Evolutionary conservation across 371 early-diverging fungal genomes (phyloP).

Genomic region (Syncephalastrum racemosum): DNA sequence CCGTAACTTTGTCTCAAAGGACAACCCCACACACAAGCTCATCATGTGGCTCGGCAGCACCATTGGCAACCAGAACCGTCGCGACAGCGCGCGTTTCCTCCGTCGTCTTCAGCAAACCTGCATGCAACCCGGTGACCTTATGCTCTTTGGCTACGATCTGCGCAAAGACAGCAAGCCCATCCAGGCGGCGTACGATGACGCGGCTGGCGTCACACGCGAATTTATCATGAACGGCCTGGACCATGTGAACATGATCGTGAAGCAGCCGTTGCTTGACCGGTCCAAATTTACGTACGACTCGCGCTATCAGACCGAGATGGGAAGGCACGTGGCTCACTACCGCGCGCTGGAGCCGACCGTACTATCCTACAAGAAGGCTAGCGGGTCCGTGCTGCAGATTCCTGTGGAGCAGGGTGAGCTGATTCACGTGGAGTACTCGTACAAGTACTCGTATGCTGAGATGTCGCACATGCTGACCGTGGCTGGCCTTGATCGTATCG

Average conservation of each 20-base stretch:
- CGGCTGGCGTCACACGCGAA: constrained; percentile 71
- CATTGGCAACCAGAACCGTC: constrained; percentile 75
- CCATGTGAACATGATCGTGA: constrained; percentile 73
- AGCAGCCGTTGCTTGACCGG: constrained; percentile 55
- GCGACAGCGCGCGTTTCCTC: constrained; percentile 56
- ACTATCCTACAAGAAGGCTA: constrained; percentile 38
- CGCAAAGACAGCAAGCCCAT: constrained; percentile 70
- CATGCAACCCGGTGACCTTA: constrained; percentile 69
- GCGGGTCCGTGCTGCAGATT: constrained; percentile 24
- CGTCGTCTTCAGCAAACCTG: constrained; percentile 38
- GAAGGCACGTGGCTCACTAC: constrained; percentile 84
- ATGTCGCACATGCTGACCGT: constrained; percentile 55
- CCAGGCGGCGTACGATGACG: constrained; percentile 84
- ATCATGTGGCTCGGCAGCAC: constrained; percentile 90
- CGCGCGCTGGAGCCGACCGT: constrained; percentile 52
- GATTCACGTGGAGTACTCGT: constrained; percentile 87
- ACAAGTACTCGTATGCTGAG: constrained; percentile 76
- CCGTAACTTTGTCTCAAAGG: constrained; percentile 38
- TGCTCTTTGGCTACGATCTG: constrained; percentile 83
- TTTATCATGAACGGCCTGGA: constrained; percentile 86
- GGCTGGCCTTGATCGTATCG: constrained; percentile 53
- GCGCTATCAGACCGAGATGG: constrained; percentile 68
- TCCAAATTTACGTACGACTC: constrained; percentile 70
- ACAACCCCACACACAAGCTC: constrained; percentile 55
- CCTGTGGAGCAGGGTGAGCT: constrained; percentile 70